Evolutionary conservation across 306 rosid genomes (phyloP), one percentile per base, ranked within the genome.

Genomic region (Cicer yamashitae): DNA sequence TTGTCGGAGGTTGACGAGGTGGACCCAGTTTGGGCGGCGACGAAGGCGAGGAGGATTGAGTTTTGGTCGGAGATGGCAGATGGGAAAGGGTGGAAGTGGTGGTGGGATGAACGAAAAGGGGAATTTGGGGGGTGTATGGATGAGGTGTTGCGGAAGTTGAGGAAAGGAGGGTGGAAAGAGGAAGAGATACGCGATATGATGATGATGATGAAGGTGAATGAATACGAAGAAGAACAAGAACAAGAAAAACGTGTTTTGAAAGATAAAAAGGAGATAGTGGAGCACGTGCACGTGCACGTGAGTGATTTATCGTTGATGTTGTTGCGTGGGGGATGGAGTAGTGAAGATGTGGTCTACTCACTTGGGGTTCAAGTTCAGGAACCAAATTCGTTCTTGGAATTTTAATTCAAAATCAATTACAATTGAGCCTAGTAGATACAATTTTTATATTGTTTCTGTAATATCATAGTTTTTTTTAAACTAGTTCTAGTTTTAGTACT

Each of bases 291-390:
- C 4, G 3, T 25, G 88, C 91, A 85, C 75, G 84, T 87, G 84
- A 67, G 82, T 67, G 25, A 64, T 6, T 38, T 83, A 30, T 81
- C 90, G 0, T 0, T 56, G 86, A 70, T 57, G 52, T 87, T 94
- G 73, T 51, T 91, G 78, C 85, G 93, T 79, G 97, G 88, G 86
- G 98, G 98, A 5, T 94, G 98, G 98, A 83, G 82, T 59, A 91
- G 75, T 72, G 91, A 91, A 43, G 98, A 94, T 72, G 88, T 90
- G 47, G 84, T 74, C 85, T 70, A 90, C 89, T 83, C 97, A 20
- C 90, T 93, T 0, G 96, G 83, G n/a, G 61, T 67, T 7, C 34
- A 25, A 25, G 20, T 20, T 9, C 86, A 68, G 0, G 80, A 79
- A 63, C 78, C 39, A 6, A 74, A 77, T 6, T 54, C 84, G 0